phyloP scores from a whole-genome alignment of 148 eudicot genomes.

The Pharnaceum exiguum region DNA sequence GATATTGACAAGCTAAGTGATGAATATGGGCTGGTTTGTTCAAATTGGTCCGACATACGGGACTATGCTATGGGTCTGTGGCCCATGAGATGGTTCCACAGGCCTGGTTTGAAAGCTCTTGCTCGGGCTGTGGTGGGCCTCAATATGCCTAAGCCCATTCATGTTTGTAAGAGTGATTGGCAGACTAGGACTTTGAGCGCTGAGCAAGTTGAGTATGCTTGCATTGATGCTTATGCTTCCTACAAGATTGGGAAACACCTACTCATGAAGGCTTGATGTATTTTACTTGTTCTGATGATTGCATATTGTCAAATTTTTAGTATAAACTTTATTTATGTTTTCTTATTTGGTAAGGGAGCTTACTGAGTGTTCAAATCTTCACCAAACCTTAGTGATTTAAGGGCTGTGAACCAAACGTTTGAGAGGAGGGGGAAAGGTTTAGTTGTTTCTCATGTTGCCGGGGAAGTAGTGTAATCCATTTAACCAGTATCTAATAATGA shows the following conservation, averaged over 20 bases:
- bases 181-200: conserved; percentile 41
- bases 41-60: conserved; percentile 26
- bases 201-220: conserved; percentile 61
- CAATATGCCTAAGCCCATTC: conserved; percentile 44
- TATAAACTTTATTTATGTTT: no score
- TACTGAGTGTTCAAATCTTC: no score
- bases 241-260: conserved; percentile 37
- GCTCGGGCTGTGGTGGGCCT: conserved; percentile 43
- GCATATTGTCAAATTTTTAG: no score
- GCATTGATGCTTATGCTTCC: conserved; percentile 78
- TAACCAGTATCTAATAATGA: no score
- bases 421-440: no score
- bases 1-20: conserved; percentile 44
- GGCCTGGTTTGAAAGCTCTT: conserved; percentile 56
- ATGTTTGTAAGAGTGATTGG: conserved; percentile 70
- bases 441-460: no score
- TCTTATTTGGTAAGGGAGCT: no score
- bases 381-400: no score
- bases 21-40: conserved; percentile 49
- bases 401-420: no score
- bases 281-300: no score
- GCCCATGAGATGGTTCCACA: conserved; percentile 18
- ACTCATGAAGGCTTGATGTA: no score
- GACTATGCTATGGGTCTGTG: conserved; percentile 19
- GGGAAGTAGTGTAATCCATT: no score